Conservation (phyloP, 306 rosid species). For the Clitoria ternatea region DNA sequence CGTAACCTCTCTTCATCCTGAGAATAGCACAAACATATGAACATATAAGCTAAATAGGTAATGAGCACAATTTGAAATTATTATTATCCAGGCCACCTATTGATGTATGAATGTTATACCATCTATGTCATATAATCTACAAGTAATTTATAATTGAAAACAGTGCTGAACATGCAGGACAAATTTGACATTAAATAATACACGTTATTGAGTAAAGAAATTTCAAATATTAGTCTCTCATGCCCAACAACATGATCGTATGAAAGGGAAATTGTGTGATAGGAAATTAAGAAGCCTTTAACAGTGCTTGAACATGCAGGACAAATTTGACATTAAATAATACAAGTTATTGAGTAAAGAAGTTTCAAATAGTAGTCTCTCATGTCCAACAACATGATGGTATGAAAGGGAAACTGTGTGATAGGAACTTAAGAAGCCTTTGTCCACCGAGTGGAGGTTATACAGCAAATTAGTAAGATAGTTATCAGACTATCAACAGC, state of each 20-base stretch:
- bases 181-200: constrained; percentile 8
- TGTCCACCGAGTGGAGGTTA: background rate
- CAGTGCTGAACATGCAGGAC: background rate
- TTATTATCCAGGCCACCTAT: background rate
- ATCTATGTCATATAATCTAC: background rate
- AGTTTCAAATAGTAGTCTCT: constrained; percentile 9
- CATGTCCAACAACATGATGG: background rate
- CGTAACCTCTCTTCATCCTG: constrained; percentile 96
- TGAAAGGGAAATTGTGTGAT: no score
- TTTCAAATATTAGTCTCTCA: constrained; percentile 7
- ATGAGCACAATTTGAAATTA: constrained; percentile 10
- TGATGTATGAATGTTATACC: background rate
- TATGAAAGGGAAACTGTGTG: background rate
- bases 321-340: constrained; percentile 8
- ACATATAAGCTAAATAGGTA: no score
- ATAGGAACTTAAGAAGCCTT: background rate
- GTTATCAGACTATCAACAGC: constrained; percentile 1
- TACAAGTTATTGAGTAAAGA: background rate
- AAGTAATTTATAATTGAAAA: background rate
- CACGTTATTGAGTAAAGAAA: background rate
- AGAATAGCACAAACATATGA: constrained; percentile 23
- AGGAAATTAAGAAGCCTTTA: no score
- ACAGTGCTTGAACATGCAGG: background rate
- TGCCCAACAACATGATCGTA: background rate
- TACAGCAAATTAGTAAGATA: constrained; percentile 3